These are phyloP conservation scores for Ustilago vetiveriae DNA, from an alignment of 1,284 basidiomycete species.

Conservation along the genomic window DNA sequence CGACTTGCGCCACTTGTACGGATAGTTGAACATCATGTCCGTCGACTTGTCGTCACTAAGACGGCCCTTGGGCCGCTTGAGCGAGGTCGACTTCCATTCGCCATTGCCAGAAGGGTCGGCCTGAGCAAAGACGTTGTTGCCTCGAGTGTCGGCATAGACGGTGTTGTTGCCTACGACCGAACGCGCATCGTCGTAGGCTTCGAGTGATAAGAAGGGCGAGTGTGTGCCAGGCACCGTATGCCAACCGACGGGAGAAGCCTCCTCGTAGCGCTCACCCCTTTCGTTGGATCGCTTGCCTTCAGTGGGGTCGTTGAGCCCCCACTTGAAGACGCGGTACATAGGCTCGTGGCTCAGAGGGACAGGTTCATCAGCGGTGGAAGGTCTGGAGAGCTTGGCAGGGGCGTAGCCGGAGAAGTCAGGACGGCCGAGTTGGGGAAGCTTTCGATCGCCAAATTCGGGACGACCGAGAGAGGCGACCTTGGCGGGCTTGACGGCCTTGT, in stretches of 20 bases:
- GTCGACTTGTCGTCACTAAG: slow-evolving; percentile 39
- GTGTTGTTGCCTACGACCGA: slow-evolving; percentile 35
- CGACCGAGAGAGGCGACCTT: slow-evolving; percentile 22
- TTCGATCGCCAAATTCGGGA: slow-evolving; percentile 22
- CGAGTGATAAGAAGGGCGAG: slow-evolving; percentile 35
- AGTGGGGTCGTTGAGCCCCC: slow-evolving; percentile 59
- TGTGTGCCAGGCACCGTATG: slow-evolving; percentile 50
- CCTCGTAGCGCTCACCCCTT: slow-evolving; percentile 37
- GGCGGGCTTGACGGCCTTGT: slow-evolving; percentile 11
- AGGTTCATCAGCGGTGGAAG: slow-evolving; percentile 1
- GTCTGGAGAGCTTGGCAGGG: slow-evolving; percentile 14
- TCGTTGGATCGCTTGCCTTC: slow-evolving; percentile 55
- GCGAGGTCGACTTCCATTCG: slow-evolving; percentile 38
- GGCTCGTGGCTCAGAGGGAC: slow-evolving; percentile 34
- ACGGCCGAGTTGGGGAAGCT: slow-evolving; percentile 43
- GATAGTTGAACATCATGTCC: slow-evolving; percentile 56
- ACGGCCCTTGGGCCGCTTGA: slow-evolving; percentile 48
- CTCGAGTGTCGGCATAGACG: slow-evolving; percentile 51
- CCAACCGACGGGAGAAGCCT: slow-evolving; percentile 54
- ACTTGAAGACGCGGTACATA: slow-evolving; percentile 53
- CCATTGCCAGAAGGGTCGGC: slow-evolving; percentile 48
- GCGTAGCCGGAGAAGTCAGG: slow-evolving; percentile 45
- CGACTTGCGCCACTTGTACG: slow-evolving; percentile 58
- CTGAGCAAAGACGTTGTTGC: slow-evolving; percentile 60
- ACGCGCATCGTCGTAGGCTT: slow-evolving; percentile 18